These are phyloP conservation scores for Peronosclerospora sorghi DNA, from an alignment of 352 stramenopile genomes.

Conservation along the genomic window DNA sequence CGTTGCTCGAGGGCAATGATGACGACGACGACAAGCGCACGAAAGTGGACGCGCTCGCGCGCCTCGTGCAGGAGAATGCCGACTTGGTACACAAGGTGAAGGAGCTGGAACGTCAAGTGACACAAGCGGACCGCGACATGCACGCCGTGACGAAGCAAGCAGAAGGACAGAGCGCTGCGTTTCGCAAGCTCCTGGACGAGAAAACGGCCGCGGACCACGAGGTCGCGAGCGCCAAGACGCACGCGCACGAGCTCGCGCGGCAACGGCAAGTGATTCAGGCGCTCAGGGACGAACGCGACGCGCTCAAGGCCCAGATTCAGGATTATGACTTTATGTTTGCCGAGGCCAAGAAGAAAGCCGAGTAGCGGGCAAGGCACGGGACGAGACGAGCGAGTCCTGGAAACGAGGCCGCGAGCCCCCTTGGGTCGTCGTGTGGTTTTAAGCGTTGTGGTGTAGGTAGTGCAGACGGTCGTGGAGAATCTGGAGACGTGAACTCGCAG, in stretches of 20 bases:
- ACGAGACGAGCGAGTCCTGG: not conserved
- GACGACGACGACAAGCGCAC: constrained; percentile 29
- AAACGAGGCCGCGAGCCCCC: not conserved
- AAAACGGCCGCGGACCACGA: constrained; percentile 50
- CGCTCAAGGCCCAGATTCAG: constrained; percentile 71
- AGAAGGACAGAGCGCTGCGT: constrained; percentile 61
- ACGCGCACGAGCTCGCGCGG: constrained; percentile 33
- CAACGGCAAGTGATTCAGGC: constrained; percentile 36
- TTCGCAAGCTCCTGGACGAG: constrained; percentile 79
- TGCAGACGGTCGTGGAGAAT: no score
- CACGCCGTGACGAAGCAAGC: constrained; percentile 65
- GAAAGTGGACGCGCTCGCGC: constrained; percentile 34
- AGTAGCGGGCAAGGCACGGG: constrained; percentile 14
- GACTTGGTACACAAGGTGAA: constrained; percentile 33
- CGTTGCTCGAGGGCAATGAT: constrained; percentile 28
- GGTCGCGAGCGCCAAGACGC: constrained; percentile 23
- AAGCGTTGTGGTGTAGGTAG: constrained; percentile 16
- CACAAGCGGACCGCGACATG: constrained; percentile 36
- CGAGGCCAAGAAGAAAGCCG: constrained; percentile 78
- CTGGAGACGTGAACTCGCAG: no score
- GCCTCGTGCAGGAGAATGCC: constrained; percentile 56
- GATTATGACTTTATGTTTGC: constrained; percentile 87
- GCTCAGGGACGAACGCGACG: constrained; percentile 50
- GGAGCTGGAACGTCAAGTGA: constrained; percentile 23
- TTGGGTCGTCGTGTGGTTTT: not conserved